Base-by-base conservation (phyloP, 176 grass and related monocot species). In the Triticum monococcum region DNA sequence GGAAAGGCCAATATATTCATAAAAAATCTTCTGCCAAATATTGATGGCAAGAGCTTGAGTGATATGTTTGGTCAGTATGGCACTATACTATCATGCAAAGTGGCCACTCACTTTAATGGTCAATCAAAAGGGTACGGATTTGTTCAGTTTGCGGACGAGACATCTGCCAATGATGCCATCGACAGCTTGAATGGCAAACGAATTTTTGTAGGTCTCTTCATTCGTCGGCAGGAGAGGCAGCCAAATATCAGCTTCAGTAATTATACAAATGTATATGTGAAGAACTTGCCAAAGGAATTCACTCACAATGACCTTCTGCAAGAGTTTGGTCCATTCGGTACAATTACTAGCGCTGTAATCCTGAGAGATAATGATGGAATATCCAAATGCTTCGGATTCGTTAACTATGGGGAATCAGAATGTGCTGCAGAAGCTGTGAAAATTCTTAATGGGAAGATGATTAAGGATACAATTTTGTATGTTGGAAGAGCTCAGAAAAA, bases 311-410 rank as follows among this genome's bases (percentile, higher is more conserved):
- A 91, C 32, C 59, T 94, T 2, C 52, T 4, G 41, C 48, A 59
- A 12, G 60, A 81, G 79, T 91, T 93, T 70, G 73, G 45, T 28
- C 50, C 50, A 3, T 88, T 85, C 75, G 89, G 89, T 62, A 45
- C 17, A 22, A 93, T 93, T 69, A 93, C 83, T 12, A 89, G 89
- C 76, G 81, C 16, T 60, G 30, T 86, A 28, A 66, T 93, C 4
- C 85, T 94, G 81, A 86, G 20, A 82, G 77, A 94, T 70, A 18
- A 5, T 40, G 12, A 65, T 73, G 81, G 84, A 67, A 54, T 40
- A 23, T 94, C 90, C 0, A 92, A 35, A 66, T 72, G 87, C 40
- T 94, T 94, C 9, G 90, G 87, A 2, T 94, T 92, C 54, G 84
- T 94, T 7, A 92, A n/a, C n/a, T n/a, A n/a, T n/a, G n/a, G n/a